Base-by-base conservation (phyloP, 2,329 filamentous ascomycete genomes). In the Xylariaceae sp. region DNA sequence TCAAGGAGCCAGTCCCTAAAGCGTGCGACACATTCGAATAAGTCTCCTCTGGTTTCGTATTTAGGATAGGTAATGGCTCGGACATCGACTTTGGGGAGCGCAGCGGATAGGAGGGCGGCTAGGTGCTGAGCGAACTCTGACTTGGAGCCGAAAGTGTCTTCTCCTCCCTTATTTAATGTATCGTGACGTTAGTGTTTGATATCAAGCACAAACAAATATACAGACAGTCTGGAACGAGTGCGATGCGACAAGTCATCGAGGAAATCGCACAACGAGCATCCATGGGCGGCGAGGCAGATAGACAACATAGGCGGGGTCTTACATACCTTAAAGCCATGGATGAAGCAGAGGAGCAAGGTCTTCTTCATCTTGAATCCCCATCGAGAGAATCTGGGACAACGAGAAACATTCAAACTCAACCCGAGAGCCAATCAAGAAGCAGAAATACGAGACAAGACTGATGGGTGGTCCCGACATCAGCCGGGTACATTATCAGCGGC, bases 1-100 rank as follows among this genome's bases (percentile, higher is more conserved):
- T 97, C 87, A 60, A 92, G 84, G 14, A 97, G 82, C 90, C 89
- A 94, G 72, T 89, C 86, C 59, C 86, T 83, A 71, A 94, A 92
- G 28, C 82, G 78, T 54, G 76, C 75, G 53, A 93, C 88, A 66
- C 86, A 88, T 55, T 87, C 81, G 43, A 78, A 75, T 44, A 94
- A 72, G 66, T 93, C 87, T 14, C 89, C 89, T 53, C 87, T 77
- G n/a, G 89, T 94, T 71, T 93, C 89, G 69, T 86, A 94, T 60
- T 82, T 84, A 33, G 89, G 89, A 67, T 93, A 94, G n/a, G 88
- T 82, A 45, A 89, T 73, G 33, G 83, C 77, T 48, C 80, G 75
- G 51, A 94, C 80, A 50, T 84, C 76, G 60, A 92, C 71, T 57
- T 86, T 84, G 45, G 88, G 89, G 17, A 93, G 78, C 12, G 81